A percentile compares a stretch with the other conserved stretches of the same genome.
Evolutionary conservation across 352 stramenopile species (phyloP).

Genomic region (Pythium chondricola): DNA sequence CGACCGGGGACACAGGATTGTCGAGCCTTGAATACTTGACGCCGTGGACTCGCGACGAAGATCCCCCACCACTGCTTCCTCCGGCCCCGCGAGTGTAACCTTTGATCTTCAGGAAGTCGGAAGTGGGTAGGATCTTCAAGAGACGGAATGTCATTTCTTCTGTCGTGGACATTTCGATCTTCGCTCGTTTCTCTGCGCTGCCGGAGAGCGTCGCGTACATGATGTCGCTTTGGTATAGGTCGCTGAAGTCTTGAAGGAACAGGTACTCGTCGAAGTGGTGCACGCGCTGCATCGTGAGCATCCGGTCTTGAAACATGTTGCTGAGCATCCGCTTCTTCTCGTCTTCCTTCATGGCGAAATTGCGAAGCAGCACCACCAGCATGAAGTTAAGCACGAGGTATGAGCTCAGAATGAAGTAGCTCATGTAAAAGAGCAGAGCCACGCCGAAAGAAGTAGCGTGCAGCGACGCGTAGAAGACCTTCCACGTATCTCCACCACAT

Average conservation of each 20-base stretch:
- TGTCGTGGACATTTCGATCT: slow-evolving; percentile 44
- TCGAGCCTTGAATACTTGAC: slow-evolving; percentile 23
- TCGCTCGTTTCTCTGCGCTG: slow-evolving; percentile 46
- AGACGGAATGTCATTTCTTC: slow-evolving; percentile 59
- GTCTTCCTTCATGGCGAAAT: slow-evolving; percentile 85
- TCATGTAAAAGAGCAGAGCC: slow-evolving; percentile 64
- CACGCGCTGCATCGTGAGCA: slow-evolving; percentile 73
- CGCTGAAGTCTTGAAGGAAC: slow-evolving; percentile 72
- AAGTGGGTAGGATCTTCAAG: slow-evolving; percentile 53
- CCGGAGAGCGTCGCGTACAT: slow-evolving; percentile 74
- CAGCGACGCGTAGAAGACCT: slow-evolving; percentile 71
- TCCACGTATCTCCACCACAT: slow-evolving; percentile 76
- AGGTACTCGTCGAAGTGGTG: slow-evolving; percentile 74
- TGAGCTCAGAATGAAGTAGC: slow-evolving; percentile 62
- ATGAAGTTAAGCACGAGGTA: slow-evolving; percentile 82
- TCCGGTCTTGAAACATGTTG: slow-evolving; percentile 68
- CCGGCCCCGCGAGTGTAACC: slow-evolving; percentile 28
- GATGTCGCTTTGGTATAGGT: slow-evolving; percentile 63
- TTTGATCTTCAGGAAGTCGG: slow-evolving; percentile 64
- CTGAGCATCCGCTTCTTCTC: slow-evolving; percentile 65
- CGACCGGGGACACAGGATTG: slow-evolving; percentile 3
- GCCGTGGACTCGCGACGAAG: slow-evolving; percentile 11
- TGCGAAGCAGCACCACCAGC: slow-evolving; percentile 74
- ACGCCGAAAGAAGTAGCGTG: slow-evolving; percentile 47
- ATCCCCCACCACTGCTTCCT: not conserved